Evolutionary conservation across 2,329 filamentous ascomycete species (phyloP).

Genomic region (Aureobasidium mangrovei): DNA sequence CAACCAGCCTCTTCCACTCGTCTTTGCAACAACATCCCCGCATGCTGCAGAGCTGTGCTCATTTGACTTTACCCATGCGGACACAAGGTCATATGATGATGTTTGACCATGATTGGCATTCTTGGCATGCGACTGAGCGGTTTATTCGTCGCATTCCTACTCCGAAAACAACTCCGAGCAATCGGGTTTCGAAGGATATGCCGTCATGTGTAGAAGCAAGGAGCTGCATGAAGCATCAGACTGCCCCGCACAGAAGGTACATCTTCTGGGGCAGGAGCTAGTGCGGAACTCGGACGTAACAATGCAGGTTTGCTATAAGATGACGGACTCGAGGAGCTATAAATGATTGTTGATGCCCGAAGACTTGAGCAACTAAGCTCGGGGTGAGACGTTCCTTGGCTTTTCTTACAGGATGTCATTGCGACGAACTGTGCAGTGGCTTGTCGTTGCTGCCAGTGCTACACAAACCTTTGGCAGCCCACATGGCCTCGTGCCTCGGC

Average conservation of each 20-base stretch:
- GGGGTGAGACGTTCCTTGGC: neutral
- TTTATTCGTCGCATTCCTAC: neutral
- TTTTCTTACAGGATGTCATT: neutral
- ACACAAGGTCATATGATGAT: slow-evolving; percentile 2
- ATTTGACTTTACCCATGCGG: neutral
- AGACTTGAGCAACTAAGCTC: neutral
- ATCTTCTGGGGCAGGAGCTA: too few relatives aligned
- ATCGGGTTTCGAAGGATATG: neutral
- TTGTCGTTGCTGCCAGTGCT: slow-evolving; percentile 2
- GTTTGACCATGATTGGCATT: neutral
- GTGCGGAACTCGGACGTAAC: neutral
- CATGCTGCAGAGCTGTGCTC: neutral
- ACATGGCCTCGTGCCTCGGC: slow-evolving; percentile 10
- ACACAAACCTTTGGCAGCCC: slow-evolving; percentile 3
- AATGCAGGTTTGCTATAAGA: neutral
- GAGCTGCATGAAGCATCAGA: slow-evolving; percentile 1
- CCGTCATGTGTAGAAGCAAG: slow-evolving; percentile 3
- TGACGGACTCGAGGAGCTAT: neutral
- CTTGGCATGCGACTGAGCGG: neutral
- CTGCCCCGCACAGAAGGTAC: neutral
- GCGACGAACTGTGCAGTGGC: neutral
- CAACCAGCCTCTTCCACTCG: neutral
- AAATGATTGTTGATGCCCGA: slow-evolving; percentile 8
- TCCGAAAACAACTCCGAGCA: slow-evolving; percentile 4
- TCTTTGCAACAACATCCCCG: slow-evolving; percentile 4